A percentile compares a stretch with the other conserved stretches of the same genome.
These are phyloP conservation scores for Aspergillus ochraceoroseus DNA, from an alignment of 2,329 filamentous ascomycete genomes.

Conservation along the genomic window DNA sequence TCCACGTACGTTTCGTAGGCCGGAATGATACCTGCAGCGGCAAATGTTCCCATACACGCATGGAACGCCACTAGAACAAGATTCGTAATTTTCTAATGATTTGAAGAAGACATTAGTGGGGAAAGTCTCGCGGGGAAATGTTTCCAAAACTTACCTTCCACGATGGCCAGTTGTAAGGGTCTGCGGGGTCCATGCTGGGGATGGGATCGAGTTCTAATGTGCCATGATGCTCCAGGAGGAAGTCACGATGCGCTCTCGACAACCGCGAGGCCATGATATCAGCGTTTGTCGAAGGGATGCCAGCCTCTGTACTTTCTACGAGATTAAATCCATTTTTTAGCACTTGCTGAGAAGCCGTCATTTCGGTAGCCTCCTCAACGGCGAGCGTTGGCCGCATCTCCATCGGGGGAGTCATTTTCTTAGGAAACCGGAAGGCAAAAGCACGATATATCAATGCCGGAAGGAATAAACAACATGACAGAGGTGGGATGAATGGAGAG, in stretches of 20 bases:
- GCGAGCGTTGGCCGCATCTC: conserved; percentile 26
- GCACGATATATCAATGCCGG: too few relatives aligned
- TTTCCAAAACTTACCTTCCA: conserved; percentile 51
- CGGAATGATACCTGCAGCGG: conserved; percentile 37
- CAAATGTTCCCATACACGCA: conserved; percentile 55
- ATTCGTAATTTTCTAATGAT: conserved; percentile 48
- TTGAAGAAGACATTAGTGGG: too few relatives aligned
- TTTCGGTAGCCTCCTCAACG: conserved; percentile 12
- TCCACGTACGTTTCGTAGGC: conserved; percentile 48
- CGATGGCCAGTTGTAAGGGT: conserved; percentile 55
- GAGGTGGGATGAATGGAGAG: too few relatives aligned
- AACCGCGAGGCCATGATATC: conserved; percentile 28
- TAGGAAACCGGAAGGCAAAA: background rate
- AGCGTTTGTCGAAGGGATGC: conserved; percentile 23
- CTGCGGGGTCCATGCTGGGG: conserved; percentile 48
- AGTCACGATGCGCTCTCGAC: conserved; percentile 35
- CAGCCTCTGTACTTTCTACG: conserved; percentile 29
- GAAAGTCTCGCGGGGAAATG: too few relatives aligned
- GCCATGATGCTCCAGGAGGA: conserved; percentile 50
- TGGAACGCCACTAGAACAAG: conserved; percentile 54
- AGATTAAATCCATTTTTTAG: conserved; percentile 28
- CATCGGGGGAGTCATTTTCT: conserved; percentile 24
- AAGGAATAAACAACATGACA: too few relatives aligned
- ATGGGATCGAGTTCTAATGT: conserved; percentile 53
- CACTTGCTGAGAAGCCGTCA: conserved; percentile 7